Evolutionary conservation across 345 rosid genomes (phyloP), one percentile per base, ranked within the genome.

Genomic region (Gossypium turneri): DNA sequence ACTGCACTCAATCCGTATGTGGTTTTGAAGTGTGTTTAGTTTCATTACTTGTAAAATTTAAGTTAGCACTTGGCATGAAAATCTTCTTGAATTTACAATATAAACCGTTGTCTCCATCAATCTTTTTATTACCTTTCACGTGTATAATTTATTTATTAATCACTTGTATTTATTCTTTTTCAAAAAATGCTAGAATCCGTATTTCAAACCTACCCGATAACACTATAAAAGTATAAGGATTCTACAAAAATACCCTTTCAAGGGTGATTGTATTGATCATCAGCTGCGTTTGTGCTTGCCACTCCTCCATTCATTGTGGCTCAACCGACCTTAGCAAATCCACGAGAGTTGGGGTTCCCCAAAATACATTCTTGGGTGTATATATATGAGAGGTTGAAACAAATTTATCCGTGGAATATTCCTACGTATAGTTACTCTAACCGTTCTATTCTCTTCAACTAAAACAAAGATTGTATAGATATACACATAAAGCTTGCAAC

Each of bases 1-100:
- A 56, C 60, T 76, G 90, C 90, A 83, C 90, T 87, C 88, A 56
- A 76, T 81, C 84, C 83, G 62, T 77, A 62, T 24, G 76, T 86
- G 87, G 84, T 81, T 82, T 82, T 69, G 88, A 67, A 87, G 88
- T 87, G 86, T 75, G 77, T 74, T 78, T 84, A 80, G 66, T 74
- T 62, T 79, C 73, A 34, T 34, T 34, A 34, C 58, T 48, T 72
- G 76, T 52, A 63, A 56, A 55, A 34, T 71, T 53, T 34, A 44
- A 73, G 81, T 77, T 57, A 73, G 34, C 55, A 38, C 16, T 58
- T 73, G 48, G 47, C 51, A 75, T 34, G 64, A 48, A 56, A 58
- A 62, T 34, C 41, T 34, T 34, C 41, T 34, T 34, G 41, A 5
- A 34, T 34, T 34, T 34, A 34, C 41, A 4, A 34, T 34, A 5